These are phyloP conservation scores for Arthrobotrys iridis DNA, from an alignment of 2,329 filamentous ascomycete genomes.

Conservation along the genomic window DNA sequence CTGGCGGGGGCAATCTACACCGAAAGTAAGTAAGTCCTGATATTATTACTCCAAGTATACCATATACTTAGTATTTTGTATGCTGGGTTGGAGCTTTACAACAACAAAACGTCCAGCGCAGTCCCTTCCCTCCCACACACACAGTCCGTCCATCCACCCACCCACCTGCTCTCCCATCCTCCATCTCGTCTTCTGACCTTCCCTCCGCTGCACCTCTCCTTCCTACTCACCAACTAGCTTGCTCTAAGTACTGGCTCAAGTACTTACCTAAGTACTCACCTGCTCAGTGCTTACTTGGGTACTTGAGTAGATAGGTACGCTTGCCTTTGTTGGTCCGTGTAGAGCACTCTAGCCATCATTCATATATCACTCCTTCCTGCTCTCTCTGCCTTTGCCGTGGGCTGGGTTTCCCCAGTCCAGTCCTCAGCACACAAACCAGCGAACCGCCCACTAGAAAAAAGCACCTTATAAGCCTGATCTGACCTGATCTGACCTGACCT, in stretches of 20 bases:
- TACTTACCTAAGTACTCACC: too few relatives aligned
- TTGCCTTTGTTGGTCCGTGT: background rate
- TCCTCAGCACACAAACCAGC: constrained; percentile 11
- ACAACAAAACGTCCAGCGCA: constrained; percentile 1
- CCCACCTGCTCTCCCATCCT: background rate
- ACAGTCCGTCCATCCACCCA: background rate
- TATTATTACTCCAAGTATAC: too few relatives aligned
- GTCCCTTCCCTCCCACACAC: background rate
- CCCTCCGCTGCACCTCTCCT: background rate
- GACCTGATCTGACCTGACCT: too few relatives aligned
- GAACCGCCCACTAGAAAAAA: too few relatives aligned
- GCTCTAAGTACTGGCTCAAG: too few relatives aligned
- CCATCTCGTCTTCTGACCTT: constrained; percentile 25
- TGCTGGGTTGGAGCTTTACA: background rate
- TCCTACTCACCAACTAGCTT: too few relatives aligned
- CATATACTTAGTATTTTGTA: too few relatives aligned
- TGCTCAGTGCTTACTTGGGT: too few relatives aligned
- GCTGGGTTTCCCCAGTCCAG: constrained; percentile 29
- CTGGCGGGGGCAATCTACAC: too few relatives aligned
- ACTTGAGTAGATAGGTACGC: too few relatives aligned
- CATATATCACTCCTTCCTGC: constrained; percentile 2
- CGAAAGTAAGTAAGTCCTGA: too few relatives aligned
- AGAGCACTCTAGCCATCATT: constrained; percentile 1
- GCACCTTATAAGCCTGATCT: background rate
- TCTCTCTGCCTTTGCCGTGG: constrained; percentile 21